A percentile compares a stretch with the other conserved stretches of the same genome.
Evolutionary conservation across 164 flowering plant species (phyloP).

Genomic region (Sextonia rubra): DNA sequence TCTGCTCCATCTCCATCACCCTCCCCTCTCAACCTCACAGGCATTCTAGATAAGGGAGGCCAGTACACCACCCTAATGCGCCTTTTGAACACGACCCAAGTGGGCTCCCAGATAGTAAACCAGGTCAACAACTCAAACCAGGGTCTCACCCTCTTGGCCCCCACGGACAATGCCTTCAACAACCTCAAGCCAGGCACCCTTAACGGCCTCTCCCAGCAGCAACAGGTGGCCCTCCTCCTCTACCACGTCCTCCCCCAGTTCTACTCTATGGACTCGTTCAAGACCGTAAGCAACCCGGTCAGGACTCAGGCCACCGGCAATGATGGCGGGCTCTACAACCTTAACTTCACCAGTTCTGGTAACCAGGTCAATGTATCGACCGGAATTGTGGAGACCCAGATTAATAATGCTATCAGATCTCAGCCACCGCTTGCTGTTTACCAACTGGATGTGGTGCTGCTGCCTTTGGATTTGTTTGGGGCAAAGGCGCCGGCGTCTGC

Average conservation of each 20-base stretch:
- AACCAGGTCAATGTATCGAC: conserved; percentile 66
- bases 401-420: conserved; percentile 45
- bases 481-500: conserved; percentile 24
- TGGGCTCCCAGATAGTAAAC: conserved; percentile 41
- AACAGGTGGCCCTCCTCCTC: conserved; percentile 53
- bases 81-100: conserved; percentile 45
- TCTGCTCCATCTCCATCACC: conserved; percentile 27
- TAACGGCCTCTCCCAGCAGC: conserved; percentile 39
- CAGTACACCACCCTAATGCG: conserved; percentile 57
- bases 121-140: conserved; percentile 66
- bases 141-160: conserved; percentile 84
- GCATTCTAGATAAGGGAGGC: conserved; percentile 49
- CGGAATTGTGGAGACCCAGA: conserved; percentile 40
- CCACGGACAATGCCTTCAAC: conserved; percentile 86
- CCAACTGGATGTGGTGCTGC: conserved; percentile 62
- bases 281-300: conserved; percentile 71
- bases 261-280: conserved; percentile 32
- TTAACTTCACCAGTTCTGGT: conserved; percentile 42
- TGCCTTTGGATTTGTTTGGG: conserved; percentile 52
- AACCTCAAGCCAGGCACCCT: conserved; percentile 59
- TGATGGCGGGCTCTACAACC: conserved; percentile 34
- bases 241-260: conserved; percentile 68
- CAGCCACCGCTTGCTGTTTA: conserved; percentile 68
- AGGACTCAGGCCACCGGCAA: conserved; percentile 55
- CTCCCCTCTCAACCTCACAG: conserved; percentile 55